These are phyloP conservation scores for Mortierella sp. DNA, from an alignment of 371 early-diverging fungal genomes.

Conservation along the genomic window DNA sequence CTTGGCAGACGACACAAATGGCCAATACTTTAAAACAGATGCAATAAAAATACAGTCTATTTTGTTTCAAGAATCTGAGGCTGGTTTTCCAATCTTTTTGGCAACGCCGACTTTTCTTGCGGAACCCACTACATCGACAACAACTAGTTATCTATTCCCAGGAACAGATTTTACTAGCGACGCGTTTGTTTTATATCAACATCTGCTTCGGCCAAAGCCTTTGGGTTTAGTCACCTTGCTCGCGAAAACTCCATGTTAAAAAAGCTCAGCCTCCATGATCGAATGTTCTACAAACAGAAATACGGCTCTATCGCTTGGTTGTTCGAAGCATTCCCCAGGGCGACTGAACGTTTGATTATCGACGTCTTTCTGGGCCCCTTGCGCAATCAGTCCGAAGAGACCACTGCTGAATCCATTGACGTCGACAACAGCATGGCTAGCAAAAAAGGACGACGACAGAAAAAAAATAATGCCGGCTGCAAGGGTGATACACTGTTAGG, in stretches of 20 bases:
- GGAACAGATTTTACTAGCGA: background rate
- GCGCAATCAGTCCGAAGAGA: background rate
- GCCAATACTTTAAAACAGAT: too few relatives aligned
- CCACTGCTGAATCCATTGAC: background rate
- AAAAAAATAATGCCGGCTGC: background rate
- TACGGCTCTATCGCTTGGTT: background rate
- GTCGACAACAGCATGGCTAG: background rate
- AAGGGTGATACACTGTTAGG: background rate
- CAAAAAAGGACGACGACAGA: background rate
- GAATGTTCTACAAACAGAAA: background rate
- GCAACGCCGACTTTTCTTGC: too few relatives aligned
- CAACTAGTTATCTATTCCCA: background rate
- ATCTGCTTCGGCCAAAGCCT: background rate
- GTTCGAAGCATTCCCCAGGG: background rate
- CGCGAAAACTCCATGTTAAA: background rate
- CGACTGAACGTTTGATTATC: background rate
- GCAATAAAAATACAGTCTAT: too few relatives aligned
- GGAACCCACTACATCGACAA: too few relatives aligned
- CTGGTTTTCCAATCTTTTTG: too few relatives aligned
- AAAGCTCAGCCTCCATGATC: background rate
- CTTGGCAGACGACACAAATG: too few relatives aligned
- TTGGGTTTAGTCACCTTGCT: background rate
- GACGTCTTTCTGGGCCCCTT: background rate
- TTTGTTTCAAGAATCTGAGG: too few relatives aligned
- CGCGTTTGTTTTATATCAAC: too few relatives aligned